Evolutionary conservation across 179 eudicot species (phyloP).

Genomic region (Carnegiea gigantea): DNA sequence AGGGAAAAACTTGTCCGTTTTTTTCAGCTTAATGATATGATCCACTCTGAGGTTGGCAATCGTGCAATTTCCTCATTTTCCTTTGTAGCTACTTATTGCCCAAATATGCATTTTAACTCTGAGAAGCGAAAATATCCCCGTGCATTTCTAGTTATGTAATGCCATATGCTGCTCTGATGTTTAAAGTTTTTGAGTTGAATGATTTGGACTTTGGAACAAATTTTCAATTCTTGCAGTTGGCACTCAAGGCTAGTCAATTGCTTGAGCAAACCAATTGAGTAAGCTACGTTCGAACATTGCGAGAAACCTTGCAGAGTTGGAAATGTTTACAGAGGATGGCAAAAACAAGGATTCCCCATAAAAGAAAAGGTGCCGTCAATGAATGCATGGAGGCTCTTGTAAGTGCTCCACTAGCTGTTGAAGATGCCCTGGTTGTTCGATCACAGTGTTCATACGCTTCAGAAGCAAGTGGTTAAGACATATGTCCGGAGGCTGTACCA

Average conservation of each 20-base stretch:
- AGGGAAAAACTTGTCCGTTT: constrained; percentile 83
- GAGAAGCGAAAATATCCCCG: not conserved
- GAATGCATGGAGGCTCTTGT: constrained; percentile 99
- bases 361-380: constrained; percentile 91
- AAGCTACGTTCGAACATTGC: constrained; percentile 96
- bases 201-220: constrained; percentile 1
- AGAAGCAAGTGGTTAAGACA: constrained; percentile 95
- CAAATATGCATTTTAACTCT: not conserved
- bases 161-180: constrained; percentile 9
- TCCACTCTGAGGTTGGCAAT: constrained; percentile 76
- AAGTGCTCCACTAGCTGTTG: constrained; percentile 92
- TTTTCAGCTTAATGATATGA: constrained; percentile 84
- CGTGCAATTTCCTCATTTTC: not conserved
- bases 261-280: constrained; percentile 94
- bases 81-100: not conserved
- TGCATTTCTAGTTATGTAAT: not conserved
- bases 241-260: constrained; percentile 93
- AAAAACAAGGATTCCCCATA: constrained; percentile 89
- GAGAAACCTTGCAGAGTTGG: constrained; percentile 94
- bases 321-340: constrained; percentile 99
- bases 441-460: constrained; percentile 98
- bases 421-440: constrained; percentile 99
- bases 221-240: constrained; percentile 53
- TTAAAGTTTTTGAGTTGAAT: not conserved
- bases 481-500: constrained; percentile 92